These are phyloP conservation scores for Vitis cinerea DNA, from an alignment of 164 flowering plant species.

Conservation along the genomic window DNA sequence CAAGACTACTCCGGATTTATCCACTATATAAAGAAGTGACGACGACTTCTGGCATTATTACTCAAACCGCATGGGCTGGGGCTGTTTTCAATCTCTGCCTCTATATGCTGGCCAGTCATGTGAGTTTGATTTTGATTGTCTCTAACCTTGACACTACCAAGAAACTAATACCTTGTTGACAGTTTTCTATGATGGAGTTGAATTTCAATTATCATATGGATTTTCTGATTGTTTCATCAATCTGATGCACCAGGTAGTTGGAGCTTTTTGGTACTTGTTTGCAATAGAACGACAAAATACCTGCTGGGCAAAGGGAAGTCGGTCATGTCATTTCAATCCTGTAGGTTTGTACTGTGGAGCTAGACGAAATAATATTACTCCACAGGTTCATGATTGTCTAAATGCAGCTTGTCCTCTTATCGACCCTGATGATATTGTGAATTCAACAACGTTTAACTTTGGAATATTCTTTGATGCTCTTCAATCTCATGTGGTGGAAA, in stretches of 20 bases:
- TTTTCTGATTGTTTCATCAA: slow-evolving; percentile 1
- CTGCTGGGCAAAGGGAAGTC: slow-evolving; percentile 60
- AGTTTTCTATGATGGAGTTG: too few species aligned
- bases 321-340: background rate
- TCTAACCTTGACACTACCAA: background rate
- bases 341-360: slow-evolving; percentile 42
- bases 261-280: slow-evolving; percentile 86
- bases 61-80: slow-evolving; percentile 90
- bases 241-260: slow-evolving; percentile 47
- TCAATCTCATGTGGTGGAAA: slow-evolving; percentile 51
- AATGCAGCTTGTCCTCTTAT: slow-evolving; percentile 38
- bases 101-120: slow-evolving; percentile 96
- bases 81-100: slow-evolving; percentile 87
- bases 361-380: background rate
- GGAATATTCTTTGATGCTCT: slow-evolving; percentile 81
- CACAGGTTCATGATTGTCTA: slow-evolving; percentile 10
- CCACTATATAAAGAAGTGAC: slow-evolving; percentile 75
- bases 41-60: slow-evolving; percentile 72
- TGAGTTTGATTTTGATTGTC: slow-evolving; percentile 35
- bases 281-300: slow-evolving; percentile 66
- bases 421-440: slow-evolving; percentile 12
- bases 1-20: slow-evolving; percentile 57
- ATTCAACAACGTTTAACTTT: slow-evolving; percentile 52
- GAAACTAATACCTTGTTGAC: background rate
- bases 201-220: background rate